Base-by-base conservation (phyloP, 2,329 filamentous ascomycete species). In the Epicoccum nigrum region DNA sequence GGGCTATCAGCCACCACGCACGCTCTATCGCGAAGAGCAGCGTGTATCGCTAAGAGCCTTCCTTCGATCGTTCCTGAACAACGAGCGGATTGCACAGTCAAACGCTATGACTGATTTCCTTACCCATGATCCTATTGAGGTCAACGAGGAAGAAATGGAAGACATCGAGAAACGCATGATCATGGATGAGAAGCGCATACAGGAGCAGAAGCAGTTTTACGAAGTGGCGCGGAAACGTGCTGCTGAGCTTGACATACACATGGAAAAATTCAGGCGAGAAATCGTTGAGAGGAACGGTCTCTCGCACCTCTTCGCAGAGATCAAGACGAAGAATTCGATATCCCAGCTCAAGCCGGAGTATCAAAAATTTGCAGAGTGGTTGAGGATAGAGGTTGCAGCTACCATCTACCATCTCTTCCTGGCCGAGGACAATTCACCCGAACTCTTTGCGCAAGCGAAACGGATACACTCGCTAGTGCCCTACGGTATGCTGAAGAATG, bases 391-490 rank as follows among this genome's bases (percentile, higher is more conserved):
- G 76, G 87, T 99, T 40, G 94, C 94, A 19, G 94, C 94, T 32
- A 97, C 94, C 17, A 86, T 97, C 52, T 99, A 99, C 70, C 94
- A 99, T 72, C 80, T 99, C 27, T 99, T 99, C 80, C 82, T 99
- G 35, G 94, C 94, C 5, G 94, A 99, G 72, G 94, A 99, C 76
- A 99, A 99, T 73, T 97, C 93, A 0, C 92, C 94, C 1, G 94
- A 99, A 69, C 76, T 99, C 23, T 97, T 97, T 72, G 91, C 92
- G 0, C 94, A 99, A 74, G 87, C 89, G 4, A 96, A 93, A 76
- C 86, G 90, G 54, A 97, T 97, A 44, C 94, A 99, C 71, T 96
- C 92, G 0, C 83, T 97, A 48, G 88, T 99, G 35, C 94, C 94
- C 0, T 99, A 99, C 70, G 88, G 87, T 0, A 80, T 97, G 40